phyloP scores from a whole-genome alignment of 2,329 filamentous ascomycete species.

The Aspergillus pseudonomiae region DNA sequence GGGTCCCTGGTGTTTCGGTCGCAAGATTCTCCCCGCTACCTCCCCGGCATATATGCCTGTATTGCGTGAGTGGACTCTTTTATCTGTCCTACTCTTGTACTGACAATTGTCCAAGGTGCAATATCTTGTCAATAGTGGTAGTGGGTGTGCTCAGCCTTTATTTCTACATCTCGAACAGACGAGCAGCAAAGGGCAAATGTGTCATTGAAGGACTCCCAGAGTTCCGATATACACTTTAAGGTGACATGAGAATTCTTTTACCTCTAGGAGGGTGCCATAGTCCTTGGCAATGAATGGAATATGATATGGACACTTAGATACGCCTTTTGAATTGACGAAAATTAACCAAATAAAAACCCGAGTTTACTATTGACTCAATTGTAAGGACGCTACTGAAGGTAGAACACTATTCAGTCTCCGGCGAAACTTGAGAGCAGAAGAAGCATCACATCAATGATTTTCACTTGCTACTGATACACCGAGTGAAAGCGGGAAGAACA shows the following conservation, averaged over 20 bases:
- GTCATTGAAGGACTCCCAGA: not conserved
- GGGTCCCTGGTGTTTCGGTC: conserved; percentile 71
- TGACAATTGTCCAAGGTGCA: not conserved
- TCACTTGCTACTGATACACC: too few relatives aligned
- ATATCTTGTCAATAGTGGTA: not conserved
- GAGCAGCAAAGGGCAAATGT: not conserved
- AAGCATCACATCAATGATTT: too few relatives aligned
- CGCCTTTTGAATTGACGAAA: not conserved
- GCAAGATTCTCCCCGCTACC: conserved; percentile 31
- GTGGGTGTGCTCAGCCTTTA: not conserved
- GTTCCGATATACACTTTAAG: not conserved
- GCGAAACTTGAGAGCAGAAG: too few relatives aligned
- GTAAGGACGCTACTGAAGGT: too few relatives aligned
- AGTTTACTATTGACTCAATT: rapidly evolving
- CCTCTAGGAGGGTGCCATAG: not conserved
- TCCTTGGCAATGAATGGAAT: not conserved
- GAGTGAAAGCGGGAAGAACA: too few relatives aligned
- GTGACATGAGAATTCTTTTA: not conserved
- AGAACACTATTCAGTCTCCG: too few relatives aligned
- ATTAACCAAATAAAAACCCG: rapidly evolving
- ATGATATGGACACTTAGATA: rapidly evolving
- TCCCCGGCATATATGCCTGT: conserved; percentile 10
- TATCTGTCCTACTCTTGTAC: not conserved
- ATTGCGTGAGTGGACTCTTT: not conserved
- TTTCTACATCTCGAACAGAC: not conserved